phyloP scores from a whole-genome alignment of 768 basidiomycete genomes.

The Holtermannia corniformis region DNA sequence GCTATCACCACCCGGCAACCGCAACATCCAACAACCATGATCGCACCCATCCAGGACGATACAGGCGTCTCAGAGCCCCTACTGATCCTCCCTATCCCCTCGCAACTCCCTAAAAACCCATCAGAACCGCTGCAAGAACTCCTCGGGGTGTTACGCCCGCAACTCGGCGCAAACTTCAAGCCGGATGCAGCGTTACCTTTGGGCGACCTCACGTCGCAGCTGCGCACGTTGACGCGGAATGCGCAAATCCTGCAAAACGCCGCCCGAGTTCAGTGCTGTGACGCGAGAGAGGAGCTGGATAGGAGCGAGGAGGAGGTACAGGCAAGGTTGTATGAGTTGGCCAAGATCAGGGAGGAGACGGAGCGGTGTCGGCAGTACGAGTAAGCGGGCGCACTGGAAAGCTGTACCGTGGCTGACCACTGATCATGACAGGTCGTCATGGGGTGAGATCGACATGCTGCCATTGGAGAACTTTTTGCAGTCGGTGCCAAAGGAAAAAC shows the following conservation, averaged over 20 bases:
- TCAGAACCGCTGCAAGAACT: not conserved
- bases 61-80: not conserved
- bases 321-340: constrained; percentile 23
- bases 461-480: not conserved
- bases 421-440: not conserved
- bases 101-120: not conserved
- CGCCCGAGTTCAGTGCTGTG: constrained; percentile 14
- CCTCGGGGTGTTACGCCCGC: not conserved
- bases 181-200: constrained; percentile 1
- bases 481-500: not conserved
- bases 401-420: not conserved
- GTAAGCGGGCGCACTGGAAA: constrained; percentile 16
- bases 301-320: constrained; percentile 6
- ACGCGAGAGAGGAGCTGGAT: constrained; percentile 22
- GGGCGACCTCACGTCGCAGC: constrained; percentile 14
- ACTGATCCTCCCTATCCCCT: not conserved
- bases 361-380: constrained; percentile 26
- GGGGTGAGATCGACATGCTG: not conserved
- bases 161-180: not conserved
- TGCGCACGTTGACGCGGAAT: constrained; percentile 19
- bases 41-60: not conserved
- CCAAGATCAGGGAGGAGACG: constrained; percentile 29
- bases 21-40: not conserved
- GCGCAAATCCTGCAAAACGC: constrained; percentile 28
- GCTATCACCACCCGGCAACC: no score